Evolutionary conservation across 176 grass and related monocot species (phyloP).

Genomic region (Ensete ventricosum): DNA sequence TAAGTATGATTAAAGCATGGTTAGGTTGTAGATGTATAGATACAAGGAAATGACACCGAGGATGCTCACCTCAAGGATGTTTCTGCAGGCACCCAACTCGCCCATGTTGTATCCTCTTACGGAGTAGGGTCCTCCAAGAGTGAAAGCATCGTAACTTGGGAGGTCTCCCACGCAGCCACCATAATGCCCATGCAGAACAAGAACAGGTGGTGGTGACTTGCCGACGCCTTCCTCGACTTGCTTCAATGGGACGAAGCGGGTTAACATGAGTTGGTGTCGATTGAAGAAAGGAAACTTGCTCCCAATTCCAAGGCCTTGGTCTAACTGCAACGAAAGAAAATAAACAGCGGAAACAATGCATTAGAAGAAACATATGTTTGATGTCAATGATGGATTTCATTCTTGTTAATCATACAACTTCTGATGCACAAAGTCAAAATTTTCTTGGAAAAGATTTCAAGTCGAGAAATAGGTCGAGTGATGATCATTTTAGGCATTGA

Average conservation of each 20-base stretch:
- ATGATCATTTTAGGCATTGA: too few relatives aligned
- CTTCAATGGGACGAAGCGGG: slow-evolving; percentile 84
- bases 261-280: slow-evolving; percentile 71
- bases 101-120: slow-evolving; percentile 86
- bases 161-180: slow-evolving; percentile 88
- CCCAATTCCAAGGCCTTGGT: slow-evolving; percentile 94
- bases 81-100: slow-evolving; percentile 84
- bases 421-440: too few relatives aligned
- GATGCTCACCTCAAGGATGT: slow-evolving; percentile 75
- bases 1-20: slow-evolving; percentile 6
- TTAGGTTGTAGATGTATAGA: not conserved
- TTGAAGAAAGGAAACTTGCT: slow-evolving; percentile 95
- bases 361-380: too few relatives aligned
- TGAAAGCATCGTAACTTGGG: slow-evolving; percentile 89
- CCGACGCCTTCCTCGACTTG: slow-evolving; percentile 64
- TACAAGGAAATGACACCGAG: not conserved
- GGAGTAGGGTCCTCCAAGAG: slow-evolving; percentile 89
- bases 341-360: not conserved
- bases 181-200: slow-evolving; percentile 92
- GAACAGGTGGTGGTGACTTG: slow-evolving; percentile 66
- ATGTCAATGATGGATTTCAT: too few relatives aligned
- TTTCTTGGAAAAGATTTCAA: too few relatives aligned
- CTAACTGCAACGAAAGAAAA: slow-evolving; percentile 47
- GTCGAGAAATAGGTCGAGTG: too few relatives aligned
- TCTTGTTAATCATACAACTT: too few relatives aligned